phyloP scores from a whole-genome alignment of 1,139 yeast genomes.

The Magnusiomyces magnusii region DNA sequence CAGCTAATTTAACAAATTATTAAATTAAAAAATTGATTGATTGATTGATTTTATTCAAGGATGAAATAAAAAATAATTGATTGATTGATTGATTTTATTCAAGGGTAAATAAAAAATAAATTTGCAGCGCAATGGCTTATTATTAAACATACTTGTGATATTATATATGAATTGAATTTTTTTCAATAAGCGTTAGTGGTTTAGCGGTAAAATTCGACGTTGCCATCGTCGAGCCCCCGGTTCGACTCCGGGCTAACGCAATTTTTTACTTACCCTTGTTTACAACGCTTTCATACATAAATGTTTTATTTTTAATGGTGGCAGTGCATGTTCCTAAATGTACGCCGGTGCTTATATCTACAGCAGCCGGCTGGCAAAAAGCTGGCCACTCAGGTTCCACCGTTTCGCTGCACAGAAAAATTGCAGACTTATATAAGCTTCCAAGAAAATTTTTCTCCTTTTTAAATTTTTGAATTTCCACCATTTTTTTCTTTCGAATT shows the following conservation, averaged over 20 bases:
- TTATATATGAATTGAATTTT: too few species aligned
- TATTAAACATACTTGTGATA: too few species aligned
- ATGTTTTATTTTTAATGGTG: background rate
- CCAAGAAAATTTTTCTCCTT: background rate
- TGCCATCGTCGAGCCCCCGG: conserved; percentile 51
- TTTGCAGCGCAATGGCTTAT: too few species aligned
- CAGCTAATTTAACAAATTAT: too few species aligned
- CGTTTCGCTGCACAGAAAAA: background rate
- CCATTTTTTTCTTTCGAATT: too few species aligned
- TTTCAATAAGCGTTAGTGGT: conserved; percentile 42
- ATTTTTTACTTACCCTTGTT: background rate
- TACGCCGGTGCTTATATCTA: background rate
- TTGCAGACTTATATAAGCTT: too few species aligned
- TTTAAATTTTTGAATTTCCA: background rate
- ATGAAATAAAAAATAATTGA: too few species aligned
- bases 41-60: too few species aligned
- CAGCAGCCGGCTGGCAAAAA: background rate
- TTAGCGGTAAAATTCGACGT: conserved; percentile 47
- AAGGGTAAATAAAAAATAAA: too few species aligned
- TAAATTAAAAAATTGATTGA: too few species aligned
- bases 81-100: too few species aligned
- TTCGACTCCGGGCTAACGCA: conserved; percentile 51
- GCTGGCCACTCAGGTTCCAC: background rate
- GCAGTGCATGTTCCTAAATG: background rate
- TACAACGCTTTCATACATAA: too few species aligned